phyloP scores from a whole-genome alignment of 176 grass and related monocot species.

The Eleusine indica region DNA sequence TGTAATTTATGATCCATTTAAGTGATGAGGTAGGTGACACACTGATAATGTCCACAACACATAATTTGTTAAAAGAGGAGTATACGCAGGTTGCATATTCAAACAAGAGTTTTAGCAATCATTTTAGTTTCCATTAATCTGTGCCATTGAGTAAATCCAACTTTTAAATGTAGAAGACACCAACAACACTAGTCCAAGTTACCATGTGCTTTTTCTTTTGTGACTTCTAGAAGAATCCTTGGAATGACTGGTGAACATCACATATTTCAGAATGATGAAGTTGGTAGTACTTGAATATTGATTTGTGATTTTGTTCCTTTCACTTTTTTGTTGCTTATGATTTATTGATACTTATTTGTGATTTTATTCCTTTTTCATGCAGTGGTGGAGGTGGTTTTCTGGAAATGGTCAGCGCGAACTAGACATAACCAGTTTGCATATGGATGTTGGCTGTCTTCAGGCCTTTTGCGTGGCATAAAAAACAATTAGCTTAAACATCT shows the following conservation, averaged over 20 bases:
- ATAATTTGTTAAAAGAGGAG: no score
- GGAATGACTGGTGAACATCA: not conserved
- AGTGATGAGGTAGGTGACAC: no score
- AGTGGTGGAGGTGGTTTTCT: not conserved
- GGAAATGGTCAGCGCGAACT: not conserved
- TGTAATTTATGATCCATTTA: not conserved
- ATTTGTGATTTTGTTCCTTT: no score
- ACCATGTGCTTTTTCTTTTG: not conserved
- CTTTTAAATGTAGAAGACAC: not conserved
- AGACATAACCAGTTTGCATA: not conserved
- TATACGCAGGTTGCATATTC: no score
- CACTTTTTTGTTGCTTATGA: not conserved
- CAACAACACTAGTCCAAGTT: not conserved
- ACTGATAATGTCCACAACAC: not conserved
- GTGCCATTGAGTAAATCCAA: no score
- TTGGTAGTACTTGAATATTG: no score
- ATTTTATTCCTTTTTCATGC: not conserved
- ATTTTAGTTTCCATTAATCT: not conserved
- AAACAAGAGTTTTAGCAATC: not conserved
- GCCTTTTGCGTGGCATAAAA: conserved; percentile 14
- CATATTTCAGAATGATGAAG: not conserved
- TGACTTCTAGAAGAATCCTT: not conserved
- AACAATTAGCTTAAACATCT: not conserved
- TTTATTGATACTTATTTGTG: not conserved
- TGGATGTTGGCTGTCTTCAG: not conserved